Base-by-base conservation (phyloP, 2,329 filamentous ascomycete genomes). In the Hypoxylon rubiginosum region DNA sequence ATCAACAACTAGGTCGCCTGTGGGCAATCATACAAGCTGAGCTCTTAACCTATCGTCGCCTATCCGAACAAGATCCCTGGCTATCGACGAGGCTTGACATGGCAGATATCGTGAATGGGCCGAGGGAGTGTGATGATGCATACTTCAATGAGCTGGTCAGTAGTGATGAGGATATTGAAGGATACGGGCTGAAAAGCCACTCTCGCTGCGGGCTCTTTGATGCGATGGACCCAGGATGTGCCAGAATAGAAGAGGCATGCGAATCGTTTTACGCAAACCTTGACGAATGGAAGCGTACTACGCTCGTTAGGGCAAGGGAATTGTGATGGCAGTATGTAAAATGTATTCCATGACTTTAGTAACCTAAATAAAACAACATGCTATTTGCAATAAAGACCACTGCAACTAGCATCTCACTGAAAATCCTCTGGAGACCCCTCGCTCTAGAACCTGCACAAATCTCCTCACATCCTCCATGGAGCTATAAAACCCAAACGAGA, bases 21-120 rank as follows among this genome's bases (percentile, higher is more conserved):
- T 80, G 78, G 78, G 79, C 79, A 9, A 68, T 75, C 0, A 69
- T 80, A 3, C 77, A 81, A 58, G 77, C 77, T 9, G 79, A 81
- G 49, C 49, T 81, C 1, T 51, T 79, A 5, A 78, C 78, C 1
- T 80, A 81, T 57, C 69, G 79, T 46, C 74, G 78, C 34, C 41
- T 79, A 1, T 51, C 66, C 1, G 72, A 72, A 7, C 57, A 52
- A 1, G 73, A 76, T 53, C 24, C 65, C 3, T 64, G 62, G 58
- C 15, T 68, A 30, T 68, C 65, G 2, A 15, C 50, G 15, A 36
- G 50, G 9, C 65, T 68, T 32, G 24, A 53, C 3, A 62, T 68
- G 62, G 2, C 34, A 15, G 3, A 24, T 5, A 41, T 68, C 15
- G 3, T 59, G 4, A 17, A 15, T 43, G 62, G 36, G 9, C 32